A percentile compares a stretch with the other conserved stretches of the same genome.
Evolutionary conservation across 2,329 filamentous ascomycete species (phyloP).

Genomic region (Cladophialophora exuberans): DNA sequence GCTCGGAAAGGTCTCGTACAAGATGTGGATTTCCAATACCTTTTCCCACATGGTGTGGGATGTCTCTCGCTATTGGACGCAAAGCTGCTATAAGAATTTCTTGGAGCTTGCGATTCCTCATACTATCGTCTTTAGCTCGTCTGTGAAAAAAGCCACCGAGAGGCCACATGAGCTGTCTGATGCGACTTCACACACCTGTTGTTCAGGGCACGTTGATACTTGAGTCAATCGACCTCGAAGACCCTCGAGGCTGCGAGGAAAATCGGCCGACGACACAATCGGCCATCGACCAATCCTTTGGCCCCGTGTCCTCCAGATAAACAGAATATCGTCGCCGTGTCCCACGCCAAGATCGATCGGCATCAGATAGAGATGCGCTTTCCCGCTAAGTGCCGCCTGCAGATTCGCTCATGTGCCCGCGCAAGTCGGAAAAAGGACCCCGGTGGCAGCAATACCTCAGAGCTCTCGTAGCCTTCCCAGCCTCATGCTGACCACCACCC

Average conservation of each 20-base stretch:
- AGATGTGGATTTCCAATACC: no score
- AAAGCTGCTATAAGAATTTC: no score
- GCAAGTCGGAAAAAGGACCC: constrained; percentile 3
- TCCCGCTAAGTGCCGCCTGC: background rate
- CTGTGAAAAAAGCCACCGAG: constrained; percentile 1
- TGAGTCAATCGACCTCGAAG: no score
- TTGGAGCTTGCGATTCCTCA: background rate
- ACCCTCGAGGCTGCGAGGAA: no score
- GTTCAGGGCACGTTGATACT: background rate
- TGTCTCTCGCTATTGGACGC: constrained; percentile 13
- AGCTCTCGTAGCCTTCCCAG: background rate
- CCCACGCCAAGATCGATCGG: constrained; percentile 3
- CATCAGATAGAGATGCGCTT: background rate
- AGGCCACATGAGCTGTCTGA: background rate
- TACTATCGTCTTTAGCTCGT: background rate
- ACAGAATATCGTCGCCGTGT: no score
- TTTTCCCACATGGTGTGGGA: constrained; percentile 15
- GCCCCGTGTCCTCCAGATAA: constrained; percentile 7
- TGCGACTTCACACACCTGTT: background rate
- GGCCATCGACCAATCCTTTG: constrained; percentile 16
- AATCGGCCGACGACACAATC: constrained; percentile 1
- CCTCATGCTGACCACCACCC: background rate
- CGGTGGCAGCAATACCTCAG: no score
- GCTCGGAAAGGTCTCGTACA: no score
- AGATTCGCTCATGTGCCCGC: background rate